Evolutionary conservation across 176 grass and related monocot species (phyloP), one percentile per base, ranked within the genome.

Genomic region (Ananas comosus): DNA sequence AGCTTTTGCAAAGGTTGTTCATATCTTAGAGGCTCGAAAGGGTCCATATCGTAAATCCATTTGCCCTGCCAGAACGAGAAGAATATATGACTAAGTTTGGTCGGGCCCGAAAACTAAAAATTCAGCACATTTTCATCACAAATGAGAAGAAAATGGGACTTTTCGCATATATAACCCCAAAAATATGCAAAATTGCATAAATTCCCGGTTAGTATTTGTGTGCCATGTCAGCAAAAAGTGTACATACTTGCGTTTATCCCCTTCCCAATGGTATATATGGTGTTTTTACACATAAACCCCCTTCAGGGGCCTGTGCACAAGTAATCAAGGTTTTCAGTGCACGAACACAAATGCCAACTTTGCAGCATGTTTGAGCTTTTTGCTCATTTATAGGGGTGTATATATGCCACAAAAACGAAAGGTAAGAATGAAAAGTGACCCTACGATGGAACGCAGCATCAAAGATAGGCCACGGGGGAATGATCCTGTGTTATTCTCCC

Each of bases 1-100:
- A 99, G 57, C 50, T 85, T 74, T 75, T 99, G 86, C 82, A 99
- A 78, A 4, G 90, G 87, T 52, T 64, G 53, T 72, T 99, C 89
- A 91, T 91, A 99, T 86, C 88, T 99, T 72, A 99, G 78, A 85
- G 94, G 94, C 72, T 99, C 94, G 64, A 99, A 93, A 50, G 90
- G 94, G 75, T 99, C 90, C 94, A 91, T 83, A 71, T 93, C 94
- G 69, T 99, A 99, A 71, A 99, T 99, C 94, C 94, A 93, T 77
- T 93, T 99, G 19, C 85, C 94, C 90, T 93, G 78, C 56, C 88
- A 65, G 19, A 86, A 56, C 56, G 69, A 64, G 65, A 59, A 59
- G 16, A 59, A 17, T 56, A 17, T 59, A 18, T 59, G 19, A 59
- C 19, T 19, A 16, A 16, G 12, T 59, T 59, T 59, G 54, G 54